Evolutionary conservation across 495 filamentous ascomycete genomes (phyloP).

Genomic region (Lichenothelia convexa): DNA sequence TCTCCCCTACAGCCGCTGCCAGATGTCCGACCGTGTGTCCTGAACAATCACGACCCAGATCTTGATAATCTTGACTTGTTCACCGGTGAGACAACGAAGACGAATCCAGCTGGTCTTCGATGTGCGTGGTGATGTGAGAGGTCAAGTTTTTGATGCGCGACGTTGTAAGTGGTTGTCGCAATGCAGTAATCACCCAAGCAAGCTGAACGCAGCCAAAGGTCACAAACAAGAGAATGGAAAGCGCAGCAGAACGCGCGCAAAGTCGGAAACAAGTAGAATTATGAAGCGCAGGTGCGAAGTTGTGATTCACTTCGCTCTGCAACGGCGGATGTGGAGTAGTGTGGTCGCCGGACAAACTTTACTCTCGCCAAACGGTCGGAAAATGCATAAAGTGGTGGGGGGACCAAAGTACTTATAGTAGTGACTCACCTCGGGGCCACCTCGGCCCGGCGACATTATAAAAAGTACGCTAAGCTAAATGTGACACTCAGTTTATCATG

Average conservation of each 20-base stretch:
- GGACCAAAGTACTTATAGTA: too few relatives aligned
- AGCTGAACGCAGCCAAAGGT: not conserved
- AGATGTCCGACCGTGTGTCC: constrained; percentile 6
- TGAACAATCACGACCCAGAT: constrained; percentile 3
- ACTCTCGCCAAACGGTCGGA: too few relatives aligned
- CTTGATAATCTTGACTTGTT: too few relatives aligned
- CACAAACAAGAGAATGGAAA: not conserved
- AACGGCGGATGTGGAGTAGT: constrained; percentile 2
- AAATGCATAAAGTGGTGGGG: too few relatives aligned
- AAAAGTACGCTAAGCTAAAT: too few relatives aligned
- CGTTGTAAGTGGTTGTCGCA: constrained; percentile 1
- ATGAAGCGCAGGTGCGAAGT: constrained; percentile 1
- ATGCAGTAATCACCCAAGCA: constrained; percentile 1
- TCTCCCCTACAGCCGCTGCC: constrained; percentile 50
- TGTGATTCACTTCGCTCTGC: constrained; percentile 2
- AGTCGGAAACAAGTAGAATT: not conserved
- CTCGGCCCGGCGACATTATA: too few relatives aligned
- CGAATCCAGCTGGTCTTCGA: constrained; percentile 2
- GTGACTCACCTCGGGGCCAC: too few relatives aligned
- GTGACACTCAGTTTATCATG: too few relatives aligned
- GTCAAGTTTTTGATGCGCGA: not conserved
- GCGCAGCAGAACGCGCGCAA: not conserved
- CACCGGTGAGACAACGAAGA: constrained; percentile 4
- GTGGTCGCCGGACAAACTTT: not conserved
- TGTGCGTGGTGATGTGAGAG: constrained; percentile 1